A percentile compares a stretch with the other conserved stretches of the same genome.
Conservation (phyloP, 768 basidiomycete genomes). For the Filobasidium wieringae region DNA sequence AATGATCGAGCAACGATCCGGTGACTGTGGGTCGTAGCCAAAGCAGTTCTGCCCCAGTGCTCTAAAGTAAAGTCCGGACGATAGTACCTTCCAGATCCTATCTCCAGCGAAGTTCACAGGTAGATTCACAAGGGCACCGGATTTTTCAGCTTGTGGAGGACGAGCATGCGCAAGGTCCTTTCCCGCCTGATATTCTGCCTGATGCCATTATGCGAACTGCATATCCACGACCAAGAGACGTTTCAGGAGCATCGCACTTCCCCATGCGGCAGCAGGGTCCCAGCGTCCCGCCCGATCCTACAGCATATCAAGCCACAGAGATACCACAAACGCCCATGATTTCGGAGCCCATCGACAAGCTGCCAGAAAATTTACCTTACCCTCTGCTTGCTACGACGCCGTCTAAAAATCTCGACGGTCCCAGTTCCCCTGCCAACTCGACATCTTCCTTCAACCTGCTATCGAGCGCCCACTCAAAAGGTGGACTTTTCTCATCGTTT, state of each 20-base stretch:
- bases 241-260: constrained; percentile 10
- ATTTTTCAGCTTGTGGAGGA: too few relatives aligned
- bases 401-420: background rate
- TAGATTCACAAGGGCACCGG: too few relatives aligned
- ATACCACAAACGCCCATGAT: background rate
- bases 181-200: too few relatives aligned
- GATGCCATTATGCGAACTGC: too few relatives aligned
- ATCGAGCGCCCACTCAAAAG: background rate
- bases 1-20: background rate
- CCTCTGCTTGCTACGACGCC: background rate
- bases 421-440: background rate
- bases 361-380: background rate
- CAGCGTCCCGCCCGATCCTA: background rate
- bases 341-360: background rate
- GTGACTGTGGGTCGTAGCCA: background rate
- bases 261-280: background rate
- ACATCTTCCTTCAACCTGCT: background rate
- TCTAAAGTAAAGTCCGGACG: too few relatives aligned
- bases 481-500: background rate
- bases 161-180: too few relatives aligned
- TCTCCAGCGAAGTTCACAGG: too few relatives aligned
- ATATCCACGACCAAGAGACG: background rate
- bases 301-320: background rate
- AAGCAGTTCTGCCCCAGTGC: too few relatives aligned
- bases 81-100: too few relatives aligned